Evolutionary conservation across 1,139 yeast species (phyloP).

Genomic region (Saccharomyces hybrid): DNA sequence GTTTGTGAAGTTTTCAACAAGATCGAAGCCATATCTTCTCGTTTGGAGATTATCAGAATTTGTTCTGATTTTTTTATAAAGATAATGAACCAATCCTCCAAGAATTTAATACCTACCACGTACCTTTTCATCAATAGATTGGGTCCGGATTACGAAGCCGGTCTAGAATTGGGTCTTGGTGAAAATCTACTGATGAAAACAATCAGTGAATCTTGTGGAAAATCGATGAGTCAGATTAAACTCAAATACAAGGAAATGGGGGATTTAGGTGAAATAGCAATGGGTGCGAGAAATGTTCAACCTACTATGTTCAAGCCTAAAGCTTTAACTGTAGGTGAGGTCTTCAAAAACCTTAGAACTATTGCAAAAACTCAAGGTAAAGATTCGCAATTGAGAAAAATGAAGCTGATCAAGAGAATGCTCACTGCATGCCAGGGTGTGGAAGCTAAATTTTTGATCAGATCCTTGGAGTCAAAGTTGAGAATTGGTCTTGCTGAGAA

Average conservation of each 20-base stretch:
- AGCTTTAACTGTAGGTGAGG: slow-evolving; percentile 66
- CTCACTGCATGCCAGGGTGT: slow-evolving; percentile 79
- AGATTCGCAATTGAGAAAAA: slow-evolving; percentile 72
- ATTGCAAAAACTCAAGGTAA: slow-evolving; percentile 81
- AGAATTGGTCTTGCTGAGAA: slow-evolving; percentile 93
- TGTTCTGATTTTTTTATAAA: slow-evolving; percentile 65
- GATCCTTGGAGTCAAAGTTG: slow-evolving; percentile 87
- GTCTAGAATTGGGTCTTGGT: slow-evolving; percentile 86
- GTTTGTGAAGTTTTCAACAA: slow-evolving; percentile 64
- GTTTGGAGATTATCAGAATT: slow-evolving; percentile 70
- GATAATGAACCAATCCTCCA: slow-evolving; percentile 51
- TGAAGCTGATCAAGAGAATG: slow-evolving; percentile 71
- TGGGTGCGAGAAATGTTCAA: slow-evolving; percentile 73
- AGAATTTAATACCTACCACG: slow-evolving; percentile 59
- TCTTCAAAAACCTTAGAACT: slow-evolving; percentile 63
- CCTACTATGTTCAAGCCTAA: slow-evolving; percentile 91
- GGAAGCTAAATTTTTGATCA: slow-evolving; percentile 83
- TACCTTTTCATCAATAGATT: slow-evolving; percentile 80
- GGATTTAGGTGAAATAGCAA: slow-evolving; percentile 87
- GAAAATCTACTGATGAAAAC: slow-evolving; percentile 85
- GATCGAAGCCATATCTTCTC: slow-evolving; percentile 70
- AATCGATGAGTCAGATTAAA: slow-evolving; percentile 62
- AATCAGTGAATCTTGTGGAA: slow-evolving; percentile 83
- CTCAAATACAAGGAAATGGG: slow-evolving; percentile 73
- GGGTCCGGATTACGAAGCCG: slow-evolving; percentile 90